These are phyloP conservation scores for Stenocarpella maydis DNA, from an alignment of 2,329 filamentous ascomycete species.

Conservation along the genomic window DNA sequence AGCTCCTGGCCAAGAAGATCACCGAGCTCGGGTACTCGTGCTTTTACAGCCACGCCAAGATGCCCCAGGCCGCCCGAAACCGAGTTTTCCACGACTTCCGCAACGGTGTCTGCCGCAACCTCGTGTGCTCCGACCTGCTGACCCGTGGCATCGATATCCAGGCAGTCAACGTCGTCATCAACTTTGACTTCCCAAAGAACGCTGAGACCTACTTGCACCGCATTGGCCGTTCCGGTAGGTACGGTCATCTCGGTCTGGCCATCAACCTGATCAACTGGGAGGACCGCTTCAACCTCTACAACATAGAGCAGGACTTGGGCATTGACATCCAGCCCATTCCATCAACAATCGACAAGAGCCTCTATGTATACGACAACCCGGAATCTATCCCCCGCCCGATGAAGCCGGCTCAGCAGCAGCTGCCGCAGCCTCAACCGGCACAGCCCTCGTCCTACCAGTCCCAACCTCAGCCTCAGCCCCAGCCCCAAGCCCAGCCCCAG, in stretches of 20 bases:
- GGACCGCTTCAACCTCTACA: constrained; percentile 97
- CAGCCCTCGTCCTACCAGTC: constrained; percentile 35
- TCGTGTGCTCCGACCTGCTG: constrained; percentile 96
- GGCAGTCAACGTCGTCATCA: constrained; percentile 99
- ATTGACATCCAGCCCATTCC: constrained; percentile 99
- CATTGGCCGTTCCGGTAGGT: constrained; percentile 96
- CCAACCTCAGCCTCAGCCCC: constrained; percentile 25
- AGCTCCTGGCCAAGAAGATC: constrained; percentile 98
- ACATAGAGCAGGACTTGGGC: constrained; percentile 95
- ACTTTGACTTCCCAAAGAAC: constrained; percentile 99
- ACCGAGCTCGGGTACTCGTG: constrained; percentile 99
- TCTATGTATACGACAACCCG: constrained; percentile 97
- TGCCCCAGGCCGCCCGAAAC: constrained; percentile 96
- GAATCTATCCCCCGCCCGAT: constrained; percentile 90
- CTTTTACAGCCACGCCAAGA: constrained; percentile 98
- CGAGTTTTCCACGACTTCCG: constrained; percentile 99
- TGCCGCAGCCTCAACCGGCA: neutral
- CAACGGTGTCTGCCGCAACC: constrained; percentile 95
- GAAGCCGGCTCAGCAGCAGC: constrained; percentile 37
- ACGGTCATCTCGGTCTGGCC: constrained; percentile 94
- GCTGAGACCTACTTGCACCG: constrained; percentile 98
- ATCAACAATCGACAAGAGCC: constrained; percentile 91
- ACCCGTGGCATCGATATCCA: constrained; percentile 99
- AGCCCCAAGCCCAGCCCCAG: constrained; percentile 27
- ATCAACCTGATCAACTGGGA: constrained; percentile 99